A percentile compares a stretch with the other conserved stretches of the same genome.
Evolutionary conservation across 1,284 basidiomycete species (phyloP).

Genomic region (Testicularia cyperi): DNA sequence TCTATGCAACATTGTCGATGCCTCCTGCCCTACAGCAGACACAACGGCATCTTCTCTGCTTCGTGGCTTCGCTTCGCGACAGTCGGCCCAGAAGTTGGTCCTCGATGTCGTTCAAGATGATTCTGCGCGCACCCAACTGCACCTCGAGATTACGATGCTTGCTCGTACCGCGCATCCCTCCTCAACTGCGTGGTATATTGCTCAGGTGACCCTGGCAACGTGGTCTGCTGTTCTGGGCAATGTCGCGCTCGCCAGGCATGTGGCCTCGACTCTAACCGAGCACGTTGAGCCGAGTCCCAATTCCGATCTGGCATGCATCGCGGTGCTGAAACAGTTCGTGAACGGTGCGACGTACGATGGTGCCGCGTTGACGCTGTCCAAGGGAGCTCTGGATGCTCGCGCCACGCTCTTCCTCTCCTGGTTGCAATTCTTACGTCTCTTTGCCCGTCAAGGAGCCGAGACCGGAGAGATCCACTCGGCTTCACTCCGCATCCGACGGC

Average conservation of each 20-base stretch:
- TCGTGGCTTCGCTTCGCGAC: slow-evolving; percentile 11
- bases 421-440: slow-evolving; percentile 42
- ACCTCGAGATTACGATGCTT: slow-evolving; percentile 30
- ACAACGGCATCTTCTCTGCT: slow-evolving; percentile 4
- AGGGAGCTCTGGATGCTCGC: slow-evolving; percentile 34
- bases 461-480: slow-evolving; percentile 5
- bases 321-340: slow-evolving; percentile 13
- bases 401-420: slow-evolving; percentile 38
- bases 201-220: slow-evolving; percentile 41
- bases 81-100: slow-evolving; percentile 23
- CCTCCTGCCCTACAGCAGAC: slow-evolving; percentile 28
- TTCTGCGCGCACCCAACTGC: slow-evolving; percentile 18
- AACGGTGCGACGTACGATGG: background rate
- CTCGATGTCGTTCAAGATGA: slow-evolving; percentile 31
- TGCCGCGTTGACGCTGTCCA: background rate
- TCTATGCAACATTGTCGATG: slow-evolving; percentile 34
- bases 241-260: slow-evolving; percentile 22
- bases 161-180: slow-evolving; percentile 32
- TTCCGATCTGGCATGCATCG: slow-evolving; percentile 6
- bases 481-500: slow-evolving; percentile 11
- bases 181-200: slow-evolving; percentile 26
- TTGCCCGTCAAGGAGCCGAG: slow-evolving; percentile 7
- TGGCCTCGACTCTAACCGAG: slow-evolving; percentile 17
- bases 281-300: slow-evolving; percentile 1
- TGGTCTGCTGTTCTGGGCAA: slow-evolving; percentile 48